Evolutionary conservation across 2,329 filamentous ascomycete genomes (phyloP), one percentile per base, ranked within the genome.

Genomic region (Rhexocercosporidium sp.): DNA sequence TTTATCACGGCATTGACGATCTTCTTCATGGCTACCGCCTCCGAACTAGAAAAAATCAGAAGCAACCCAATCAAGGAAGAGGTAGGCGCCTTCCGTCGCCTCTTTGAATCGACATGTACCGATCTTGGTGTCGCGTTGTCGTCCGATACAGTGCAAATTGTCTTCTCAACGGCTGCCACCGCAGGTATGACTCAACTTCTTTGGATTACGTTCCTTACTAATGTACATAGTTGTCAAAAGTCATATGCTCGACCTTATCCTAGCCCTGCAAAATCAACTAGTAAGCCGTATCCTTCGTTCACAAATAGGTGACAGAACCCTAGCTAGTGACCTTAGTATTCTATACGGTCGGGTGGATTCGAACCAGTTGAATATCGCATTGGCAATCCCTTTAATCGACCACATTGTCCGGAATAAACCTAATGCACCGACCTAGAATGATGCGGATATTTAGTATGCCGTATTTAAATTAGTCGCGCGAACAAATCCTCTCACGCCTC

Each of bases 11-110:
- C n/a, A n/a, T n/a, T n/a, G n/a, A n/a, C n/a, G n/a, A n/a, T n/a
- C n/a, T n/a, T n/a, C n/a, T n/a, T 62, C 44, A 67, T 70, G 64
- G 69, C 64, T 59, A 70, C 59, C 41, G 37, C 61, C 70, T 70
- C 68, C 62, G 69, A 72, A 67, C 65, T 71, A 46, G 61, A 71
- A 29, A 69, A 66, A 68, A 68, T 69, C 61, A 71, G 56, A 18
- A 34, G 62, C 25, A 68, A 71, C 31, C 65, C 64, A 7, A 65
- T 71, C 63, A 69, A 69, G 61, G 67, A 71, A 65, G 18, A 65
- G 53, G 44, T 71, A 62, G 54, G 8, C 47, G 39, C 69, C 63
- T 72, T 73, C 44, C 63, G 65, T 59, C 62, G 22, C 46, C 65
- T 61, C 44, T 73, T 73, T 68, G 60, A 72, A 69, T 69, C 69